Evolutionary conservation across 352 stramenopile species (phyloP).

Genomic region (Phytopythium vexans): DNA sequence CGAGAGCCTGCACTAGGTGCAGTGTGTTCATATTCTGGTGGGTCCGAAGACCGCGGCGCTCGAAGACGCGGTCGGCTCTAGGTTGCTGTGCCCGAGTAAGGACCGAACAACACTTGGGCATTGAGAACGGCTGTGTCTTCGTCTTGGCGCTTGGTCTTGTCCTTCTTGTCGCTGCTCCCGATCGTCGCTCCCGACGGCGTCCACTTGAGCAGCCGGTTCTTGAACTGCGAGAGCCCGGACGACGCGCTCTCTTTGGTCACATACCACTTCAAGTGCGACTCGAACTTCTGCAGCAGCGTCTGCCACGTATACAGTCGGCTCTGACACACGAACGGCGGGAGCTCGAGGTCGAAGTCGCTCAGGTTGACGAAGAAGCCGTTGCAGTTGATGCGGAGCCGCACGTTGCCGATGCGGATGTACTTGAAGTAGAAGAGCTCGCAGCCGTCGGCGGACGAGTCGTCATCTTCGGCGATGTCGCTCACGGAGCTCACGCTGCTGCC

Average conservation of each 20-base stretch:
- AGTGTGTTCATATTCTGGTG: background rate
- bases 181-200: slow-evolving; percentile 33
- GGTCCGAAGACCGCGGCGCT: background rate
- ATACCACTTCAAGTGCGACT: slow-evolving; percentile 80
- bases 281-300: slow-evolving; percentile 80
- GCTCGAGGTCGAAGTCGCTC: slow-evolving; percentile 72
- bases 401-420: slow-evolving; percentile 78
- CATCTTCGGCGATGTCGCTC: slow-evolving; percentile 30
- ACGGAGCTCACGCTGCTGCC: background rate
- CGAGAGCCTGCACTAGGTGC: slow-evolving; percentile 23
- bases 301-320: slow-evolving; percentile 81
- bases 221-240: slow-evolving; percentile 80
- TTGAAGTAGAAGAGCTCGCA: slow-evolving; percentile 86
- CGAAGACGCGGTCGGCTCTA: background rate
- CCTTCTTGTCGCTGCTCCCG: slow-evolving; percentile 42
- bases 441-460: slow-evolving; percentile 44
- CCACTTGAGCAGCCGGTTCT: slow-evolving; percentile 85
- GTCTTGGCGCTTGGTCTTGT: slow-evolving; percentile 55
- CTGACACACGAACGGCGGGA: slow-evolving; percentile 77
- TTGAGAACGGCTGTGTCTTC: slow-evolving; percentile 58
- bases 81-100: slow-evolving; percentile 53
- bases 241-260: slow-evolving; percentile 81
- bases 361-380: slow-evolving; percentile 87
- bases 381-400: slow-evolving; percentile 78
- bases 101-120: slow-evolving; percentile 70